These are phyloP conservation scores for Solanum tarapatanum DNA, from an alignment of 257 asterid species.

Conservation along the genomic window DNA sequence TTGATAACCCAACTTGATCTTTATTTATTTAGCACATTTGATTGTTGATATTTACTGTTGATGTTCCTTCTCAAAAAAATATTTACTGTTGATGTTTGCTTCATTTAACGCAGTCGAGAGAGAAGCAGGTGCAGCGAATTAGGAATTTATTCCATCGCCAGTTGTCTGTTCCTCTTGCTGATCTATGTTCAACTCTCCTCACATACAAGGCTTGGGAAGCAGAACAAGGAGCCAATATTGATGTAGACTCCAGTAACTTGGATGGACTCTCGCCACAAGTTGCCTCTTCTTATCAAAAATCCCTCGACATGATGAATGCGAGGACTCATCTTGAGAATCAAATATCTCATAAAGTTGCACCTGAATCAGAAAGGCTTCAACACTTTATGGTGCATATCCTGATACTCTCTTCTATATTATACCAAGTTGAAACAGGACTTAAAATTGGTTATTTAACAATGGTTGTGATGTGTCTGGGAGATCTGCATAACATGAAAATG, in stretches of 20 bases:
- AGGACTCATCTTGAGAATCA: conserved; percentile 61
- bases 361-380: conserved; percentile 54
- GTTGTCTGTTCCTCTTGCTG: conserved; percentile 74
- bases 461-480: background rate
- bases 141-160: conserved; percentile 77
- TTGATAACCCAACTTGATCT: background rate
- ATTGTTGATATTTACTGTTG: background rate
- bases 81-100: background rate
- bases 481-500: background rate
- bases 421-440: background rate
- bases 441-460: background rate
- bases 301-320: conserved; percentile 61
- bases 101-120: conserved; percentile 50
- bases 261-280: conserved; percentile 64
- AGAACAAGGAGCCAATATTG: conserved; percentile 39
- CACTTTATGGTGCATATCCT: conserved; percentile 47
- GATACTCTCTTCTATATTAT: background rate
- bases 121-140: conserved; percentile 72
- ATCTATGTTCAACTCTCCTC: conserved; percentile 40
- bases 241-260: conserved; percentile 28
- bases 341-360: conserved; percentile 38
- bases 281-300: conserved; percentile 61
- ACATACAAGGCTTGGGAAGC: conserved; percentile 83
- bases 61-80: background rate
- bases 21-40: background rate